Base-by-base conservation (phyloP, 2,329 filamentous ascomycete species). In the Pseudocercospora ulei region DNA sequence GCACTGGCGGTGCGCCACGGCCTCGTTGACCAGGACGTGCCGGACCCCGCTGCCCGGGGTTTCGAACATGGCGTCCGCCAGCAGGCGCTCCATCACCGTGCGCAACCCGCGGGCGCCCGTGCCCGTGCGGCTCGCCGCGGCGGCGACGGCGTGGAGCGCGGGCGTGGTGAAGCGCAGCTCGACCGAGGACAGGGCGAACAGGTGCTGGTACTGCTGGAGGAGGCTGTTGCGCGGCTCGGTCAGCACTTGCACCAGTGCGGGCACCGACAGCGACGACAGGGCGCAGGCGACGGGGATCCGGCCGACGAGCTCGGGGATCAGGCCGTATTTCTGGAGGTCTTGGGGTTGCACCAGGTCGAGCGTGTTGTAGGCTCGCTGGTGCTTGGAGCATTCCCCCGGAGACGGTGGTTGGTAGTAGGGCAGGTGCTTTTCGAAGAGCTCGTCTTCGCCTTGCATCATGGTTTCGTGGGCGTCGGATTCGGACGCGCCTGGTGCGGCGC, bases 271-370 rank as follows among this genome's bases (percentile, higher is more conserved):
- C 0, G 85, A 78, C 8, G 83, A 80, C 0, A 98, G 73, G 0
- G 90, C 83, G 44, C 85, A 86, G 33, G 86, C 81, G 42, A 94
- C 84, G 36, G 93, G 88, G 31, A 98, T 77, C 11, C 90, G 82
- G n/a, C 90, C 90, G 37, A 96, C 81, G n/a, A 95, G 70, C 63
- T 95, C 87, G 0, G 87, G 87, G 38, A 95, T 95, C 57, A 95
- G 84, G 8, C 87, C 69, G 2, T 59, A 57, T 3, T 73, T 74
- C 14, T 66, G 63, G 29, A 92, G 63, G 38, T 76, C 81, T 62
- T 96, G 86, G 16, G 94, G 71, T 62, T 96, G 87, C 36, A 76
- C 66, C 5, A 75, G 56, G 36, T 76, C 64, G 47, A 94, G 74
- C 1, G 66, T 57, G 23, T 73, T 88, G 55, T 86, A 95, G 67